phyloP scores from a whole-genome alignment of 2,329 filamentous ascomycete species.

The Alternaria brassicicola region DNA sequence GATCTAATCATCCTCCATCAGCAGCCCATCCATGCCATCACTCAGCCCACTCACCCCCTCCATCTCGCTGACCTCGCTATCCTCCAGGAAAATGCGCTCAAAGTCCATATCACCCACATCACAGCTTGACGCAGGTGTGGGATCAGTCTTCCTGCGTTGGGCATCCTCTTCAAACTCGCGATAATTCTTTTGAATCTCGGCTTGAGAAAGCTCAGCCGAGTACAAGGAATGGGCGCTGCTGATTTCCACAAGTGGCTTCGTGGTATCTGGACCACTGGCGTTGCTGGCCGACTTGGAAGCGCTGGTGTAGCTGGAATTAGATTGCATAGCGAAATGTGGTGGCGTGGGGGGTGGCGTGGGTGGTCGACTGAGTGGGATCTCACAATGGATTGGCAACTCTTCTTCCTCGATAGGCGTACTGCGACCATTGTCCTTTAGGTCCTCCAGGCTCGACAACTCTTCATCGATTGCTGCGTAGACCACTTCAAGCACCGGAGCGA shows the following conservation, averaged over 20 bases:
- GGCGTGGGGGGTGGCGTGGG: not conserved
- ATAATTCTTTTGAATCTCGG: slow-evolving; percentile 25
- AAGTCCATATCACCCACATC: slow-evolving; percentile 22
- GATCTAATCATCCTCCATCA: not conserved
- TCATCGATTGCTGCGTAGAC: not conserved
- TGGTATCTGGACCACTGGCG: not conserved
- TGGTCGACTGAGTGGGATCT: not conserved
- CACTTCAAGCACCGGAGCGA: not conserved
- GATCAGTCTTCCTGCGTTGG: not conserved
- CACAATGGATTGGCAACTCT: not conserved
- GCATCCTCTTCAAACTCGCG: slow-evolving; percentile 18
- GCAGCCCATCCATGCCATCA: slow-evolving; percentile 7
- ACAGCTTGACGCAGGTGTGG: not conserved
- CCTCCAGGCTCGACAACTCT: not conserved
- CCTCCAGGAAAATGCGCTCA: slow-evolving; percentile 27
- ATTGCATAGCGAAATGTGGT: not conserved
- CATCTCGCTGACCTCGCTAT: slow-evolving; percentile 14
- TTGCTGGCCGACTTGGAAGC: not conserved
- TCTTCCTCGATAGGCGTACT: not conserved
- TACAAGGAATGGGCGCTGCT: not conserved
- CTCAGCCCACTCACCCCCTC: slow-evolving; percentile 5
- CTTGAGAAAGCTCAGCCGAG: slow-evolving; percentile 11
- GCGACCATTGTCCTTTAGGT: not conserved
- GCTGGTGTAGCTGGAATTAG: not conserved
- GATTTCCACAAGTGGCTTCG: not conserved